These are phyloP conservation scores for Tilletia walkeri DNA, from an alignment of 1,284 basidiomycete species.

Conservation along the genomic window DNA sequence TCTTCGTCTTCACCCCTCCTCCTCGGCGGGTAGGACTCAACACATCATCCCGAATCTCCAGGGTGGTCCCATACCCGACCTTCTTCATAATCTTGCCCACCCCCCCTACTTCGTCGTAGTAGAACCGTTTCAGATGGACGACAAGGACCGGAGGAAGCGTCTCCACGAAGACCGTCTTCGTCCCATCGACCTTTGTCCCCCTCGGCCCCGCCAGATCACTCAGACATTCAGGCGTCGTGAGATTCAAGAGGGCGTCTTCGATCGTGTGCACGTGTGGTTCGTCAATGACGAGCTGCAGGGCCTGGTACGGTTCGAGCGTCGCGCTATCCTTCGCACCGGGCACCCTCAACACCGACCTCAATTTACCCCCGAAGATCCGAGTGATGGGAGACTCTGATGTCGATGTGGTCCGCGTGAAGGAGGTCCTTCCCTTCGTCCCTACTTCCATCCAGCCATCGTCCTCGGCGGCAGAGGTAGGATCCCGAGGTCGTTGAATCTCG, in stretches of 20 bases:
- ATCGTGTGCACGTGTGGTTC: constrained; percentile 74
- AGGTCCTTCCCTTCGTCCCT: constrained; percentile 79
- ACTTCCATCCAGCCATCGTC: constrained; percentile 79
- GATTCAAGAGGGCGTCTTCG: constrained; percentile 75
- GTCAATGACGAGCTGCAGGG: constrained; percentile 78
- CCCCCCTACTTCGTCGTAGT: constrained; percentile 79
- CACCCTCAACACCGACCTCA: constrained; percentile 78
- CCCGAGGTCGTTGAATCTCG: constrained; percentile 45
- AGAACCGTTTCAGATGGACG: constrained; percentile 88
- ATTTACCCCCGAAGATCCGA: constrained; percentile 87
- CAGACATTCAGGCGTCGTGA: constrained; percentile 78
- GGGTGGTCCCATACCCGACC: constrained; percentile 72
- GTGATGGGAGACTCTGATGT: constrained; percentile 82
- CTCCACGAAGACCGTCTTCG: constrained; percentile 83
- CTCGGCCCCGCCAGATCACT: constrained; percentile 64
- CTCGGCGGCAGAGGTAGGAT: constrained; percentile 32
- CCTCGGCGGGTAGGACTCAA: constrained; percentile 32
- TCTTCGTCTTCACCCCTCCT: constrained; percentile 57
- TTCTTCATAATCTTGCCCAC: constrained; percentile 83
- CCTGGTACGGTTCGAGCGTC: constrained; percentile 87
- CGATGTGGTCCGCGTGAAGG: constrained; percentile 78
- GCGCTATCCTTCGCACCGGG: constrained; percentile 81
- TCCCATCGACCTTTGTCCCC: constrained; percentile 68
- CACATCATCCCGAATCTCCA: constrained; percentile 65
- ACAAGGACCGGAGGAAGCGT: constrained; percentile 80